Percentiles rank a stretch among this genome's conserved stretches.
phyloP scores from a whole-genome alignment of 2,329 filamentous ascomycete genomes.

The Cordyceps militaris region DNA sequence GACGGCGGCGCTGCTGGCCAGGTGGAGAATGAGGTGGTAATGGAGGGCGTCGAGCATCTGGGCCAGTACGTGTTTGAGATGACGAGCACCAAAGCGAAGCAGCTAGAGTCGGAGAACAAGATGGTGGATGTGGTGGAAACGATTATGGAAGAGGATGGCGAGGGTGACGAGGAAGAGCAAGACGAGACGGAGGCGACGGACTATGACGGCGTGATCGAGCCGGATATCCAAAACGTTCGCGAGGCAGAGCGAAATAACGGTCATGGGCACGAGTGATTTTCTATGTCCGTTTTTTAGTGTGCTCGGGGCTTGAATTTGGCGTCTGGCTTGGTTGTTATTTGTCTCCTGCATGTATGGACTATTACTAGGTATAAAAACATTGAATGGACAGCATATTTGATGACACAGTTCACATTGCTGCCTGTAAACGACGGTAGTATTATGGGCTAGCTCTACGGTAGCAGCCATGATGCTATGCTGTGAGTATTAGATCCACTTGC shows the following conservation, averaged over 20 bases:
- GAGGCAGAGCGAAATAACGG: slow-evolving; percentile 22
- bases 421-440: too few species aligned
- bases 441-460: too few species aligned
- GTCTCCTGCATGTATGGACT: not conserved
- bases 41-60: slow-evolving; percentile 89
- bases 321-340: slow-evolving; percentile 1
- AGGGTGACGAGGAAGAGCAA: slow-evolving; percentile 19
- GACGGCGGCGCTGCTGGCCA: slow-evolving; percentile 26
- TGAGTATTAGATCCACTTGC: not conserved
- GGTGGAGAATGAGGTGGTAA: slow-evolving; percentile 55
- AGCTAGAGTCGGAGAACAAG: slow-evolving; percentile 36
- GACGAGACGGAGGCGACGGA: slow-evolving; percentile 20
- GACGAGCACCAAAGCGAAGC: slow-evolving; percentile 58
- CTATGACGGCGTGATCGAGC: slow-evolving; percentile 25
- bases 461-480: too few species aligned
- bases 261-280: not conserved
- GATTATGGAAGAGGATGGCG: slow-evolving; percentile 20
- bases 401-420: too few species aligned
- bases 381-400: not conserved
- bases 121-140: slow-evolving; percentile 18
- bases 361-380: not conserved
- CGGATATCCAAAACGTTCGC: slow-evolving; percentile 30
- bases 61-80: slow-evolving; percentile 97
- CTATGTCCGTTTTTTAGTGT: not conserved
- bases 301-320: slow-evolving; percentile 4